Evolutionary conservation across 345 rosid species (phyloP).

Genomic region (Salix koriyanagi): DNA sequence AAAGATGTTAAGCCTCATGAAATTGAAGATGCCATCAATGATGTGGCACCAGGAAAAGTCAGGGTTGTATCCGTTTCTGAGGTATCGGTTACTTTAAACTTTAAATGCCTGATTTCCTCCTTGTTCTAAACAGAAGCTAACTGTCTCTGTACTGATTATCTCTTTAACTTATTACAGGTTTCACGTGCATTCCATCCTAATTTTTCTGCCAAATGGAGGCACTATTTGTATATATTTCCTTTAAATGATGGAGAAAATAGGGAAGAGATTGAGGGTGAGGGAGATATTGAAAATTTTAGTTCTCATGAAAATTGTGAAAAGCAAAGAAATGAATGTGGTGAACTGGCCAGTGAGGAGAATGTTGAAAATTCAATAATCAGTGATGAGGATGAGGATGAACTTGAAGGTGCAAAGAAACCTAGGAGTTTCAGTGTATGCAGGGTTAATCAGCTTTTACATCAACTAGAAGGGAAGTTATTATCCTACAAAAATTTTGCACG

Average conservation of each 20-base stretch:
- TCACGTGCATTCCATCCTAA: conserved; percentile 88
- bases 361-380: conserved; percentile 19
- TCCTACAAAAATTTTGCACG: conserved; percentile 92
- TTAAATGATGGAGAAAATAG: conserved; percentile 44
- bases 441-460: conserved; percentile 69
- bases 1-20: conserved; percentile 56
- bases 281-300: conserved; percentile 21
- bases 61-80: conserved; percentile 63
- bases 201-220: conserved; percentile 96
- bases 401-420: conserved; percentile 48
- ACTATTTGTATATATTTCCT: conserved; percentile 83
- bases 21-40: conserved; percentile 61
- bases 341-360: conserved; percentile 27
- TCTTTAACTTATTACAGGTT: conserved; percentile 41
- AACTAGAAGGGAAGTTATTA: conserved; percentile 74
- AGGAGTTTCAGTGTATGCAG: conserved; percentile 48
- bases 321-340: conserved; percentile 28
- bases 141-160: conserved; percentile 2
- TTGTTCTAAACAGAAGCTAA: neutral
- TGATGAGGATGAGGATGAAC: conserved; percentile 19
- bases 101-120: neutral
- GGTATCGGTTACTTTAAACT: conserved; percentile 37
- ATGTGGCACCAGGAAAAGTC: conserved; percentile 58
- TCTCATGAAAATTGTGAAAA: conserved; percentile 17
- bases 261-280: conserved; percentile 31